Percentiles rank a stretch among this genome's conserved stretches.
phyloP scores from a whole-genome alignment of 495 filamentous ascomycete genomes.

The Delitschia confertaspora region DNA sequence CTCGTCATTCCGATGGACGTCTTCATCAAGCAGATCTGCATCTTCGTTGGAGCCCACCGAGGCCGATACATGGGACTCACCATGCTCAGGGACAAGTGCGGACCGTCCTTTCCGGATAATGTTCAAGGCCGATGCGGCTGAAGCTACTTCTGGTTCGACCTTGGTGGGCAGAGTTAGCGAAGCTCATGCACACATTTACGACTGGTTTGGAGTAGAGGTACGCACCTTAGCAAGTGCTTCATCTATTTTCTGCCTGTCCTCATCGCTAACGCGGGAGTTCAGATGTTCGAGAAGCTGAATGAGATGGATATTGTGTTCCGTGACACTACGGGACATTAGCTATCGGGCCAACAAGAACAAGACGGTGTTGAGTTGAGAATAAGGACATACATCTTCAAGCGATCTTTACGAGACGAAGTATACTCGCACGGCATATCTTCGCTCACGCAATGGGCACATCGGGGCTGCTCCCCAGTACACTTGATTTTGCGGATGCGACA shows the following conservation, averaged over 20 bases:
- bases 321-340: constrained; percentile 10
- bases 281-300: constrained; percentile 9
- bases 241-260: constrained; percentile 6
- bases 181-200: too few relatives aligned
- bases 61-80: constrained; percentile 39
- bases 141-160: constrained; percentile 10
- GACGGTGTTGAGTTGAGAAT: too few relatives aligned
- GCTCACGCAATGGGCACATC: constrained; percentile 48
- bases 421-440: constrained; percentile 46
- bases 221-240: constrained; percentile 19
- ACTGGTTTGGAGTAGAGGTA: not conserved
- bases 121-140: not conserved
- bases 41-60: constrained; percentile 55
- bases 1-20: constrained; percentile 45
- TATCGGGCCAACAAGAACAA: not conserved
- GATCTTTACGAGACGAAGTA: constrained; percentile 49
- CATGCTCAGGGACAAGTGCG: constrained; percentile 32
- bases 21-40: constrained; percentile 53
- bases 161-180: too few relatives aligned
- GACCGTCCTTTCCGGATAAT: constrained; percentile 5
- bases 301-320: constrained; percentile 18
- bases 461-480: constrained; percentile 48
- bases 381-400: constrained; percentile 29
- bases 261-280: not conserved
- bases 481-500: constrained; percentile 45